These are phyloP conservation scores for Aspergillus melleus DNA, from an alignment of 2,329 filamentous ascomycete species.

Conservation along the genomic window DNA sequence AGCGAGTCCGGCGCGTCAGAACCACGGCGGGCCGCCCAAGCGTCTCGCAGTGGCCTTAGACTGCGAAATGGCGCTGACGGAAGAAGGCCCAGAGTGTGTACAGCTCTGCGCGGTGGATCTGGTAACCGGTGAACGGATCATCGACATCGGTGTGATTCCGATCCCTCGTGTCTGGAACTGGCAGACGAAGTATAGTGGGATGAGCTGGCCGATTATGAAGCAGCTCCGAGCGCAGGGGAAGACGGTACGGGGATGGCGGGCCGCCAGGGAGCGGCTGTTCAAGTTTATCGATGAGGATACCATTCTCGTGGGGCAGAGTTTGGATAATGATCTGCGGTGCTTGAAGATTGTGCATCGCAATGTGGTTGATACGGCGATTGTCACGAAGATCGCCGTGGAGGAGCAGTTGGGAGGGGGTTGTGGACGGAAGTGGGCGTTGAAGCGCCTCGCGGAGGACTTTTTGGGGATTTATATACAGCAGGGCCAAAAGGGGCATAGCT, in stretches of 20 bases:
- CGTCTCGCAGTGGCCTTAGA: no score
- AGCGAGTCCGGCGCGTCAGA: no score
- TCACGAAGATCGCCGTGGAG: background rate
- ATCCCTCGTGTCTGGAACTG: no score
- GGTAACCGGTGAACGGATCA: no score
- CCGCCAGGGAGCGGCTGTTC: background rate
- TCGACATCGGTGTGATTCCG: no score
- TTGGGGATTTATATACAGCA: background rate
- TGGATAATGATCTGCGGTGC: background rate
- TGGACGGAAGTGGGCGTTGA: conserved; percentile 1
- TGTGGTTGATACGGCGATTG: background rate
- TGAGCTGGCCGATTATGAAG: no score
- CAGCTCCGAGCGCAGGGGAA: background rate
- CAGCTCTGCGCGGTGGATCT: no score
- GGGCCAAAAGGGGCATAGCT: background rate
- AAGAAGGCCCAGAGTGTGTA: no score
- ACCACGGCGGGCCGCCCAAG: no score
- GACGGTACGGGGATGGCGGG: conserved; percentile 2
- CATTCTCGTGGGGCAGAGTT: background rate
- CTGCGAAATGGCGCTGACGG: no score
- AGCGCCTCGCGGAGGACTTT: background rate
- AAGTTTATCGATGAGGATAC: background rate
- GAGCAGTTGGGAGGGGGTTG: background rate
- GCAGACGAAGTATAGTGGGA: no score
- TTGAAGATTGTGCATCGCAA: background rate